These are phyloP conservation scores for Penium margaritaceum DNA, from an alignment of 139 green algal genomes.

Conservation along the genomic window DNA sequence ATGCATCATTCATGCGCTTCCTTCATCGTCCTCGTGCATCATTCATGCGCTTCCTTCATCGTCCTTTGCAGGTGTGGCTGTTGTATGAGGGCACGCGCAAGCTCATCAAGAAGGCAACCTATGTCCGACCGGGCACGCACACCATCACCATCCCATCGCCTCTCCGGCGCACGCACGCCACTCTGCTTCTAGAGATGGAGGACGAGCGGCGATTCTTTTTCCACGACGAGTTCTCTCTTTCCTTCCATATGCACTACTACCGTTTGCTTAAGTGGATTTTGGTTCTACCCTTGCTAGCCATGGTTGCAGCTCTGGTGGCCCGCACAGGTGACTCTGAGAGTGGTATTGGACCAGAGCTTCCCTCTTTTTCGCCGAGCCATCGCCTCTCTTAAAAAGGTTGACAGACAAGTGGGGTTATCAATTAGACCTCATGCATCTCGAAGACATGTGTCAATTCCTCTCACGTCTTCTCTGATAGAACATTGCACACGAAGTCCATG, in stretches of 20 bases:
- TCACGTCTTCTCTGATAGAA: no score
- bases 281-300: constrained; percentile 52
- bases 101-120: not conserved
- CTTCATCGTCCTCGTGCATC: no score
- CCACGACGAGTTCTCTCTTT: constrained; percentile 75
- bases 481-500: no score
- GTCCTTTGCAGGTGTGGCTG: constrained; percentile 9
- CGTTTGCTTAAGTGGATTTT: constrained; percentile 65
- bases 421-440: no score
- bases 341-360: no score
- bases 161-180: not conserved
- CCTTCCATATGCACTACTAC: constrained; percentile 90
- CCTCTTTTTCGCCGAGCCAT: no score
- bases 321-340: no score
- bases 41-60: no score
- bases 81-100: not conserved
- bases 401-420: no score
- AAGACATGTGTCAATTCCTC: no score
- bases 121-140: not conserved
- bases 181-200: constrained; percentile 51
- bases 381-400: no score
- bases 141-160: not conserved
- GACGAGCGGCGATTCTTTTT: constrained; percentile 60
- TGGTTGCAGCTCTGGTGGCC: constrained; percentile 30
- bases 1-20: no score